Evolutionary conservation across 306 rosid species (phyloP), one percentile per base, ranked within the genome.

Genomic region (Quercus dentata): DNA sequence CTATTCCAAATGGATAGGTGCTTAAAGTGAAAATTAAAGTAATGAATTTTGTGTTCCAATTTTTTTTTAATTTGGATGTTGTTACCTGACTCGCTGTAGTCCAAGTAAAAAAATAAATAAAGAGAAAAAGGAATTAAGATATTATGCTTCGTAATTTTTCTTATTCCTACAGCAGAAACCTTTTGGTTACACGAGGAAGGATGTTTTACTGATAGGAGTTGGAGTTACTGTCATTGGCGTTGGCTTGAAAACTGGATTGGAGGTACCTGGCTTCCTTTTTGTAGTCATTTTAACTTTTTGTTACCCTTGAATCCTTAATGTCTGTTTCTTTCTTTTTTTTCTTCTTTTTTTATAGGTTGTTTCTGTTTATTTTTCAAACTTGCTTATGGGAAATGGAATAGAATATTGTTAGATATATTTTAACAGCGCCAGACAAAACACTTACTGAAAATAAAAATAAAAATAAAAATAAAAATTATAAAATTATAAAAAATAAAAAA

Each of bases 141-240:
- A 31, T 75, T 74, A 27, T 69, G 63, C 73, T 63, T 65, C 71
- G 35, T 55, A 44, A 17, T 38, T 41, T 25, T 80, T 62, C 65
- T 6, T 76, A 19, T 79, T 56, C n/a, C 62, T 78, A 74, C 88
- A 84, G 97, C 84, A 86, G 80, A 79, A 85, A 28, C 88, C 96
- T 23, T 95, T 95, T 62, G 99, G 99, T 64, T 95, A 95, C 86
- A 69, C 91, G 27, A 91, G 99, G 89, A 95, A 95, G 85, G 99
- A 95, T 87, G 98, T 93, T 85, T 67, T 95, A 56, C 80, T 93
- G 82, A 91, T 95, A 85, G 99, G 99, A 73, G 41, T 93, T 55
- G 98, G 98, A 71, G 86, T 95, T 82, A 95, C 98, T 75, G 78
- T 76, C 38, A 65, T 91, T 20, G 99, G 99, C 54, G 9, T 86